phyloP scores from a whole-genome alignment of 31 red algal genomes.

The Bonnemaisonia californica region DNA sequence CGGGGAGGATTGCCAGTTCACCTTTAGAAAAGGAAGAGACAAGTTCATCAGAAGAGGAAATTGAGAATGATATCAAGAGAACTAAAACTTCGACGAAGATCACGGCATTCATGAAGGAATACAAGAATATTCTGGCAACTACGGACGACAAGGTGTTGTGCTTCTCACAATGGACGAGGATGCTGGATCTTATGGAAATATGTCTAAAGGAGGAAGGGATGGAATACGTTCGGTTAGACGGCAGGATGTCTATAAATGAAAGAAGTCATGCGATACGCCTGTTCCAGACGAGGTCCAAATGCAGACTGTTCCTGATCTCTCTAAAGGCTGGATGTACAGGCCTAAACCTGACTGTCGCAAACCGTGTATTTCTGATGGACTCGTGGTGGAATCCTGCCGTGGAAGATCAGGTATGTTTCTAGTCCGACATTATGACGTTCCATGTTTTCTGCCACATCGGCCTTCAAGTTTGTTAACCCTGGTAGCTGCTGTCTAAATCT shows the following conservation, averaged over 20 bases:
- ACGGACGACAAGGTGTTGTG: slow-evolving; percentile 58
- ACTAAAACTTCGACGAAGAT: slow-evolving; percentile 54
- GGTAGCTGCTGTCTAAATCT: too few relatives aligned
- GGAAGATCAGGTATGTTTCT: slow-evolving; percentile 50
- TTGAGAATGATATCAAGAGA: slow-evolving; percentile 1
- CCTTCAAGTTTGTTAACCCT: too few relatives aligned
- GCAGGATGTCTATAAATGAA: slow-evolving; percentile 35
- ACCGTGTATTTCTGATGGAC: slow-evolving; percentile 66
- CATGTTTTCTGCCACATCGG: too few relatives aligned
- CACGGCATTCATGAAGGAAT: slow-evolving; percentile 46
- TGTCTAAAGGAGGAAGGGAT: slow-evolving; percentile 31
- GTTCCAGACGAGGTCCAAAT: slow-evolving; percentile 45
- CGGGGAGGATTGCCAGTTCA: neutral
- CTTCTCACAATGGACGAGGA: slow-evolving; percentile 75
- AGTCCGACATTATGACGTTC: neutral
- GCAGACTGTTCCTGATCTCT: slow-evolving; percentile 52
- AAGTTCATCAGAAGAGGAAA: slow-evolving; percentile 7
- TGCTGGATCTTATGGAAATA: slow-evolving; percentile 74
- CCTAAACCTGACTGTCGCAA: slow-evolving; percentile 62
- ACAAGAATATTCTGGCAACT: slow-evolving; percentile 18
- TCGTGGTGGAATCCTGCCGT: slow-evolving; percentile 83
- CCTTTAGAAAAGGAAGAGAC: neutral
- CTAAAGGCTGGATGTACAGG: slow-evolving; percentile 57
- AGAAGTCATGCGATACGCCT: slow-evolving; percentile 31
- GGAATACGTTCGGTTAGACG: slow-evolving; percentile 60